Evolutionary conservation across 371 early-diverging fungal species (phyloP).

Genomic region (Globomyces sp.): DNA sequence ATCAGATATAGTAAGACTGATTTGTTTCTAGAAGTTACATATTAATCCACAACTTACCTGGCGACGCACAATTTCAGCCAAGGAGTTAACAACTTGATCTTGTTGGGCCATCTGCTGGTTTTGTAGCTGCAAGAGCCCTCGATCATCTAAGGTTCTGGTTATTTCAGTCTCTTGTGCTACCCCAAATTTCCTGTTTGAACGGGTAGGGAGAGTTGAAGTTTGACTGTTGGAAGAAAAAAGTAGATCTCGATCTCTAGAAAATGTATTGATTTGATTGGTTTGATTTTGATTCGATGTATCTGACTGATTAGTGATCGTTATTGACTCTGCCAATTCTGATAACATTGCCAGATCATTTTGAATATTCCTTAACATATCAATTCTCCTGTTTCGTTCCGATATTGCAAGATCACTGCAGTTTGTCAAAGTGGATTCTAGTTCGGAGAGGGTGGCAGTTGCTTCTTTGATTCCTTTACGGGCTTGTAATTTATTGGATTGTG

Average conservation of each 20-base stretch:
- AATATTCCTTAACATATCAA: slow-evolving; percentile 70
- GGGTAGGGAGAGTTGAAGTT: slow-evolving; percentile 1
- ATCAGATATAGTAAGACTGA: slow-evolving; percentile 64
- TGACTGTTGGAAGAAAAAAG: slow-evolving; percentile 2
- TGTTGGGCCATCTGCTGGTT: slow-evolving; percentile 73
- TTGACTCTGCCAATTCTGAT: too few relatives aligned
- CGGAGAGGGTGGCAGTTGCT: background rate
- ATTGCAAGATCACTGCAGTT: slow-evolving; percentile 25
- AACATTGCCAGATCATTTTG: slow-evolving; percentile 48
- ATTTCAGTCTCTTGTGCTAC: slow-evolving; percentile 64
- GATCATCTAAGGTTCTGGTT: slow-evolving; percentile 69
- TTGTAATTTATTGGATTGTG: slow-evolving; percentile 22
- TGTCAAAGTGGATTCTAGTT: slow-evolving; percentile 5
- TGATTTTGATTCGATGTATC: slow-evolving; percentile 41
- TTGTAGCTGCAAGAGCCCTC: slow-evolving; percentile 72
- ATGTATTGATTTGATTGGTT: slow-evolving; percentile 10
- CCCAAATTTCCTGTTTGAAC: slow-evolving; percentile 37
- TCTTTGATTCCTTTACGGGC: slow-evolving; percentile 11
- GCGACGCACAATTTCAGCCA: slow-evolving; percentile 67
- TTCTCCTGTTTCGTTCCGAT: slow-evolving; percentile 70
- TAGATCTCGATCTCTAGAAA: slow-evolving; percentile 13
- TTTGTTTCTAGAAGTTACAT: too few relatives aligned
- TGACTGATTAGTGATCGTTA: too few relatives aligned
- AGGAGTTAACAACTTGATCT: slow-evolving; percentile 70
- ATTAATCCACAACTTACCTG: slow-evolving; percentile 74